phyloP scores from a whole-genome alignment of 129 eudicot species.

The Helichrysum umbraculigerum region DNA sequence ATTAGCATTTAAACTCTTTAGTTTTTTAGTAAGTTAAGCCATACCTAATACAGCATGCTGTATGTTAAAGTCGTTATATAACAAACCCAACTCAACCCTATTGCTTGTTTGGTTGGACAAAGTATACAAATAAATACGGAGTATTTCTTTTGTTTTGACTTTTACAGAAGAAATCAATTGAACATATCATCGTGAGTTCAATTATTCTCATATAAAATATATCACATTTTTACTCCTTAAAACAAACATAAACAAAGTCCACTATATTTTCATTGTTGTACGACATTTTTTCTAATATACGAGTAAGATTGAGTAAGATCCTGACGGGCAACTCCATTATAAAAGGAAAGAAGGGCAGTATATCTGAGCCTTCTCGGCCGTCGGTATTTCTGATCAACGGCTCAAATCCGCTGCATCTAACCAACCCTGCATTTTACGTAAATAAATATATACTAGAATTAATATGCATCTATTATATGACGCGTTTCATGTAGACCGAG shows the following conservation, averaged over 20 bases:
- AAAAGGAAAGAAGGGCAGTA: no score
- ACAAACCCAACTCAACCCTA: background rate
- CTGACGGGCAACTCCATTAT: no score
- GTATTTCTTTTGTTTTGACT: background rate
- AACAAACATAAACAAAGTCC: background rate
- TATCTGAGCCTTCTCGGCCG: no score
- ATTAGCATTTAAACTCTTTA: background rate
- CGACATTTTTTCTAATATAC: background rate
- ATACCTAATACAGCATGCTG: background rate
- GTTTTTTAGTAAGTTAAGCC: background rate
- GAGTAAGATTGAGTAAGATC: no score
- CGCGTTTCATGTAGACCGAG: background rate
- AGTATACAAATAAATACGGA: background rate
- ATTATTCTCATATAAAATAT: no score
- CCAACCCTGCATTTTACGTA: no score
- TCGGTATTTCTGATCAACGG: no score
- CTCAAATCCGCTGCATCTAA: no score
- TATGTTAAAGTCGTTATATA: background rate
- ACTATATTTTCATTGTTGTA: background rate
- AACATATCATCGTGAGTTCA: background rate
- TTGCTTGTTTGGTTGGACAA: background rate
- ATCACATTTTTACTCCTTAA: background rate
- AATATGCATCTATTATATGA: background rate
- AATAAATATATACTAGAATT: no score
- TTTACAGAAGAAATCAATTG: background rate